Base-by-base conservation (phyloP, 2,329 filamentous ascomycete species). In the Aspergillaceae sp. region DNA sequence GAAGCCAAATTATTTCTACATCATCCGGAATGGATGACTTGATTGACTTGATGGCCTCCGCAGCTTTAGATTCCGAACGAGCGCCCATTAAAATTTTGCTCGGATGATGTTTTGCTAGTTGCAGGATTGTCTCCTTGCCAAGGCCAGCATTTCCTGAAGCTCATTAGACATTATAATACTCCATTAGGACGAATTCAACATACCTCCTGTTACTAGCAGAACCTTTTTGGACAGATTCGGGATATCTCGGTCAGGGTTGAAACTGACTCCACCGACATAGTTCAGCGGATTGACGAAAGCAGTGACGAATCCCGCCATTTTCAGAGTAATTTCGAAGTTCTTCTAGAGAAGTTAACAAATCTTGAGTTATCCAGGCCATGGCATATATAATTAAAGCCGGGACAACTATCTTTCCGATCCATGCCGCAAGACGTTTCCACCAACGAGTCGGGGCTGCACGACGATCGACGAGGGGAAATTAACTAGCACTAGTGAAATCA, bases 61-160 rank as follows among this genome's bases (percentile, higher is more conserved):
- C 35, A 5, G 57, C 58, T 40, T 26, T 63, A n/a, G 47, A 42
- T 36, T 54, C 50, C 0, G 52, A 53, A 11, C 67, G 60, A 11
- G 66, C 72, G 29, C 58, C 66, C 4, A 71, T 56, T 41, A 60
- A 70, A 26, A 71, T 60, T 27, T 63, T 61, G 3, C 53, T 48
- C 55, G 73, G 51, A 54, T 67, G 56, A 50, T 73, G 71, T 43
- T 64, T 63, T 8, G 69, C 65, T 5, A 74, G 60, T 3, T 66
- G 63, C 8, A 67, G 52, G 35, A 73, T 58, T 4, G 67, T 67
- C 46, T 66, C 62, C 46, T 63, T 67, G 27, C 76, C 75, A 0
- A 78, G 65, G 0, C 75, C 75, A n/a, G 65, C 59, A 45, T 74
- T 77, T 48, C 61, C 61, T 65, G 30, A 9, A 8, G 41, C 29